Evolutionary conservation across 2,329 filamentous ascomycete species (phyloP).

Genomic region (Colletotrichum sp.): DNA sequence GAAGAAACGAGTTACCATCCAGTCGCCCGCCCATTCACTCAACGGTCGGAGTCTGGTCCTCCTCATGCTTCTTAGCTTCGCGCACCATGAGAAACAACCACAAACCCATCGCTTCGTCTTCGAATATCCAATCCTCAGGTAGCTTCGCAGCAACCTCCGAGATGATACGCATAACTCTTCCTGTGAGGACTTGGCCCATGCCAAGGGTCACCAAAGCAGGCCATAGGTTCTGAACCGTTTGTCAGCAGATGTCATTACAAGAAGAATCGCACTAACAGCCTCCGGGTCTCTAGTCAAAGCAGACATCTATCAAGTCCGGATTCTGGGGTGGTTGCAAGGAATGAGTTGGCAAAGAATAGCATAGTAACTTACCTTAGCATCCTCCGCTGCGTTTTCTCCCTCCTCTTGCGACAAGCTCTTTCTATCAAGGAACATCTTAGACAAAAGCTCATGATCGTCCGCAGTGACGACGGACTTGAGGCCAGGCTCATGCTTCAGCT

Average conservation of each 20-base stretch:
- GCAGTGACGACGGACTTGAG: background rate
- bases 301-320: no score
- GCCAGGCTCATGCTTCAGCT: background rate
- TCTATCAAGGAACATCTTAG: background rate
- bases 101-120: background rate
- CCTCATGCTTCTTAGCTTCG: background rate
- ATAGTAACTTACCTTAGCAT: background rate
- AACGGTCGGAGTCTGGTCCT: background rate
- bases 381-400: background rate
- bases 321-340: fast-evolving
- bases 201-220: background rate
- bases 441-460: background rate
- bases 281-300: no score
- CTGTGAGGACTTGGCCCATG: background rate
- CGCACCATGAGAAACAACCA: background rate
- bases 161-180: background rate
- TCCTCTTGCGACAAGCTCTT: background rate
- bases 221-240: background rate
- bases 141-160: background rate
- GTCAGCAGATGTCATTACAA: background rate
- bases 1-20: background rate
- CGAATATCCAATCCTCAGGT: background rate
- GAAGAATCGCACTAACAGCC: no score
- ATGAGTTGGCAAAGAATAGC: background rate
- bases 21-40: background rate